Evolutionary conservation across 768 basidiomycete species (phyloP).

Genomic region (Punctularia strigosozonata): DNA sequence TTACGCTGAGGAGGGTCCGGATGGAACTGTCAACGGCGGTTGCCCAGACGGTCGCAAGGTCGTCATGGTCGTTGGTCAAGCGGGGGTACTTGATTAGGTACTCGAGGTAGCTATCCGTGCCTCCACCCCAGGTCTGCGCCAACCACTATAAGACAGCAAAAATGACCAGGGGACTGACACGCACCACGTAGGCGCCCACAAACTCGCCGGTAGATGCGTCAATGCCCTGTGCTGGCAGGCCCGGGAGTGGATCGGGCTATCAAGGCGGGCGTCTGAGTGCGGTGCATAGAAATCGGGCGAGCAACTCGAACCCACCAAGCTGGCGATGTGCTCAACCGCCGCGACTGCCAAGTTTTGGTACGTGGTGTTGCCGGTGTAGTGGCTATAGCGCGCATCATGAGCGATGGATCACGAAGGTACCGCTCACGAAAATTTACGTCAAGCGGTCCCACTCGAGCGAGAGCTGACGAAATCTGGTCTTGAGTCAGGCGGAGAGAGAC

Average conservation of each 20-base stretch:
- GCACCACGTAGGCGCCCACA: constrained; percentile 43
- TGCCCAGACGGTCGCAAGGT: constrained; percentile 55
- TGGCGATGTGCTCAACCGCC: constrained; percentile 40
- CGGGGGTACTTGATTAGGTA: constrained; percentile 67
- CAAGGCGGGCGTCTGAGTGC: no score
- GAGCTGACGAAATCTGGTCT: constrained; percentile 34
- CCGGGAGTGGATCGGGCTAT: constrained; percentile 23
- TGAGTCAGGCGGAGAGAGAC: no score
- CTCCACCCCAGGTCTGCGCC: constrained; percentile 50
- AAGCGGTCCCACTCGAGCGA: constrained; percentile 35
- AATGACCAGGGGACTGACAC: constrained; percentile 12
- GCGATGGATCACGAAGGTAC: no score
- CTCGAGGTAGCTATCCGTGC: constrained; percentile 69
- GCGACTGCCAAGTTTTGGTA: constrained; percentile 42
- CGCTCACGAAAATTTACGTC: constrained; percentile 8
- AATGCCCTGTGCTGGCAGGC: constrained; percentile 46
- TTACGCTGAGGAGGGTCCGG: constrained; percentile 38
- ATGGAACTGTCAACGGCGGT: constrained; percentile 67
- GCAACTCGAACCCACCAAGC: constrained; percentile 24
- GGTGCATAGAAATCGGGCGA: not conserved
- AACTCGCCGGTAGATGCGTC: constrained; percentile 39
- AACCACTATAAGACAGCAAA: not conserved
- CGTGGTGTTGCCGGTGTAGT: constrained; percentile 48
- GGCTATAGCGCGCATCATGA: no score
- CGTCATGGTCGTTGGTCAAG: constrained; percentile 51